Percentiles rank a stretch among this genome's conserved stretches.
Evolutionary conservation across 495 filamentous ascomycete genomes (phyloP).

Genomic region (Diplogelasinospora grovesii): DNA sequence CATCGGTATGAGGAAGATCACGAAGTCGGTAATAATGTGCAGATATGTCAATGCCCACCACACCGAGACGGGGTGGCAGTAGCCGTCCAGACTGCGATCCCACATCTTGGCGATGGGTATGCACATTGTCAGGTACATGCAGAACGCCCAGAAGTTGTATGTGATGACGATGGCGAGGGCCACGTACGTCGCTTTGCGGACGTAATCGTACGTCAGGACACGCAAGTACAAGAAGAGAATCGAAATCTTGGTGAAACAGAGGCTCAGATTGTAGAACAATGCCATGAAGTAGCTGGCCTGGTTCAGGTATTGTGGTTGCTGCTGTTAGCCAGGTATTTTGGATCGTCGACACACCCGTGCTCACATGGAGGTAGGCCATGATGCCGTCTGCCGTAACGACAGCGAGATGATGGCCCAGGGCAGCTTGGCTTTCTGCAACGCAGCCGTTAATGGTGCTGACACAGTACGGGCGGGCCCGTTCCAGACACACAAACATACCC

Average conservation of each 20-base stretch:
- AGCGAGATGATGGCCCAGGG: no score
- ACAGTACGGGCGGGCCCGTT: neutral
- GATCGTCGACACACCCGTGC: neutral
- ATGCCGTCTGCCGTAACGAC: neutral
- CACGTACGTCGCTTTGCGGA: conserved; percentile 7
- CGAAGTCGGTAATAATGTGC: conserved; percentile 21
- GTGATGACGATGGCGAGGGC: conserved; percentile 9
- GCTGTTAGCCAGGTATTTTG: neutral
- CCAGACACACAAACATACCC: neutral
- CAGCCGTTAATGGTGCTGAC: neutral
- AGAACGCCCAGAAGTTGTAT: conserved; percentile 8
- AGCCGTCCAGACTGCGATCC: conserved; percentile 8
- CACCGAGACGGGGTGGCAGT: neutral
- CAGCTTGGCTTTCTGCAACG: neutral
- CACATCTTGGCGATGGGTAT: conserved; percentile 10
- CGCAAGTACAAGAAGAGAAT: conserved; percentile 21
- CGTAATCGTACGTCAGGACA: conserved; percentile 13
- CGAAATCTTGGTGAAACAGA: conserved; percentile 23
- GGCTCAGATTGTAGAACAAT: conserved; percentile 7
- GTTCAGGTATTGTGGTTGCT: neutral
- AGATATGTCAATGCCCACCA: conserved; percentile 12
- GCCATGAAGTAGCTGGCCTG: conserved; percentile 1
- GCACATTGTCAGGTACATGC: conserved; percentile 10
- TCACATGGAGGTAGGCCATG: neutral
- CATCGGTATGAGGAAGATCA: conserved; percentile 26